Evolutionary conservation across 2,329 filamentous ascomycete genomes (phyloP).

Genomic region (Diaporthe vaccinii): DNA sequence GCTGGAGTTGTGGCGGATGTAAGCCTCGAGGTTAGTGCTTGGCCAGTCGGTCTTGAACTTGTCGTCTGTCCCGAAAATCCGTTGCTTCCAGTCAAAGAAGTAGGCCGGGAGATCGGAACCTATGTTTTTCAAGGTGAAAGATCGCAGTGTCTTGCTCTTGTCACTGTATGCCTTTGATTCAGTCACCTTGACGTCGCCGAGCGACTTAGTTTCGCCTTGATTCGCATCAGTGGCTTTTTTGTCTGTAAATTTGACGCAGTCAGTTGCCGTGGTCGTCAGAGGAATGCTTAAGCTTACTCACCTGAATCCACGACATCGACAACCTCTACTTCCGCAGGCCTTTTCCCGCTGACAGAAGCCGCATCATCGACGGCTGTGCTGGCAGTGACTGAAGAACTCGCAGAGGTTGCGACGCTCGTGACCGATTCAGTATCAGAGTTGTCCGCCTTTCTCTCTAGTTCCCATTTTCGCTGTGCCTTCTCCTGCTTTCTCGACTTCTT

Average conservation of each 20-base stretch:
- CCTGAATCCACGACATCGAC: neutral
- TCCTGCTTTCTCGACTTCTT: conserved; percentile 1
- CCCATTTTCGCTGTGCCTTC: conserved; percentile 12
- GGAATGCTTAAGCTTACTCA: neutral
- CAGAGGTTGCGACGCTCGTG: neutral
- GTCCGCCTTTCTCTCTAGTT: neutral
- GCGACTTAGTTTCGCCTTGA: neutral
- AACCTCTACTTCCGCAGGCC: neutral
- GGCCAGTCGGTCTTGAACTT: conserved; percentile 32
- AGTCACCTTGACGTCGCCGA: too few species aligned
- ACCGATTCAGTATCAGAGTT: conserved; percentile 1
- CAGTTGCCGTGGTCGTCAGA: neutral
- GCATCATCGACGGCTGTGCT: conserved; percentile 1
- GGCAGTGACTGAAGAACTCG: neutral
- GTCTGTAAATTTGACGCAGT: neutral
- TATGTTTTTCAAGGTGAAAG: neutral
- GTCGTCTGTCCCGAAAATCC: conserved; percentile 30
- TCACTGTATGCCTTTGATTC: too few species aligned
- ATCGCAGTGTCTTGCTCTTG: neutral
- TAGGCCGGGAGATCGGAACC: neutral
- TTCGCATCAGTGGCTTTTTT: neutral
- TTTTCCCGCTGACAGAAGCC: neutral
- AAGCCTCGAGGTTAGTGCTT: conserved; percentile 10
- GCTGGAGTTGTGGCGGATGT: neutral
- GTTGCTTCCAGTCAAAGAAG: conserved; percentile 30